Percentiles rank a stretch among this genome's conserved stretches.
These are phyloP conservation scores for Malassezia cuniculi DNA, from an alignment of 1,284 basidiomycete species.

Conservation along the genomic window DNA sequence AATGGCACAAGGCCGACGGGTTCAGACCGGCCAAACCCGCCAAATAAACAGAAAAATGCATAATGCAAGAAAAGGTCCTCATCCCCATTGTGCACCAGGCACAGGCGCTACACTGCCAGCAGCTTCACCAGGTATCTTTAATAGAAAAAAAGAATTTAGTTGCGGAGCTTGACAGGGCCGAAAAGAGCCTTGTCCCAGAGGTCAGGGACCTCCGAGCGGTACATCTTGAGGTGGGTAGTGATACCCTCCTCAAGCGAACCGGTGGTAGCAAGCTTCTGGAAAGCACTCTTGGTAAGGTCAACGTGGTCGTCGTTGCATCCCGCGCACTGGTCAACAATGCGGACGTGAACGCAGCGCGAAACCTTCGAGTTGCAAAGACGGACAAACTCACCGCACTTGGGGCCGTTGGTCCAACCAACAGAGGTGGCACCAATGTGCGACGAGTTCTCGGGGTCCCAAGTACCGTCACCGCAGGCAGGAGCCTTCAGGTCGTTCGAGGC, in stretches of 20 bases:
- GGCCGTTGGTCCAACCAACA: conserved; percentile 22
- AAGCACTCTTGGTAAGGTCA: conserved; percentile 38
- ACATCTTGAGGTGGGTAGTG: conserved; percentile 30
- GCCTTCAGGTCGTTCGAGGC: conserved; percentile 30
- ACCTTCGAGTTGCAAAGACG: conserved; percentile 31
- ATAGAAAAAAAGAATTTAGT: neutral
- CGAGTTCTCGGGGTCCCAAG: conserved; percentile 30
- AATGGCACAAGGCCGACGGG: no score
- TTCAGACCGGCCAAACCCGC: no score
- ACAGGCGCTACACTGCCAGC: no score
- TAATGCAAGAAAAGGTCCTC: no score
- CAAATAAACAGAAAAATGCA: no score
- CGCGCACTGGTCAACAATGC: conserved; percentile 39
- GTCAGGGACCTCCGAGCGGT: conserved; percentile 18
- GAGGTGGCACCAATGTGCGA: conserved; percentile 37
- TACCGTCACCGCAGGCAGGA: conserved; percentile 34
- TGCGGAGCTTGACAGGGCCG: conserved; percentile 25
- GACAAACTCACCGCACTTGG: conserved; percentile 38
- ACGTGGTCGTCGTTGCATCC: conserved; percentile 30
- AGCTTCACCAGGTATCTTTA: no score
- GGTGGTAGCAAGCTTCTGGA: conserved; percentile 28
- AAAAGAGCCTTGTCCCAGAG: conserved; percentile 33
- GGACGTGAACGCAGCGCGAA: conserved; percentile 14
- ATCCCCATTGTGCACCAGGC: no score
- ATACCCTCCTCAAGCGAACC: conserved; percentile 29